Evolutionary conservation across 805 yeast species (phyloP), one percentile per base, ranked within the genome.

Genomic region (Spathaspora girioi): DNA sequence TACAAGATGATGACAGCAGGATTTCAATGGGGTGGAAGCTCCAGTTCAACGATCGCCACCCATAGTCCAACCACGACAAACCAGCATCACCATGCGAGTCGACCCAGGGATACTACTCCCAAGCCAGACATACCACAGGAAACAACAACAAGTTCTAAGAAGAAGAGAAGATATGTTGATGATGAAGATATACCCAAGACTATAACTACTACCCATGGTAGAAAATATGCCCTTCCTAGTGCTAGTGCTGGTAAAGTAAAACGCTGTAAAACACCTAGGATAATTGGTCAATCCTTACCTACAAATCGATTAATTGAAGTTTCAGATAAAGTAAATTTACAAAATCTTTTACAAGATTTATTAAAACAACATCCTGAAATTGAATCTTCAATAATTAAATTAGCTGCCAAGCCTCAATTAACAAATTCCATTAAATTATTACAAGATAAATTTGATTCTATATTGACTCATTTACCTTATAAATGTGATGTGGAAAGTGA

Each of bases 401-500:
- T 78, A 54, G 77, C 88, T 0, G 89, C 92, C 23, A 73, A 73
- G 47, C 83, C 91, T 14, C 72, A 84, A 0, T 76, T 82, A 3
- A 65, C 71, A 11, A 75, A 78, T 51, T 78, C 87, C 5, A 63
- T 86, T 9, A 71, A 67, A 10, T 71, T 81, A 42, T 70, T 90
- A 48, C 64, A 70, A 38, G 58, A 62, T 6, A 81, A 83, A 59
- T 69, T 79, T 46, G 63, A 74, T 18, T 62, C 61, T 4, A 79
- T 88, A 26, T 59, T 69, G 18, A 64, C 65, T 9, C 75, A 78
- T 53, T 67, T 90, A 56, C 97, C 97, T 1, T 89, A 87, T 65
- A 84, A 84, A 56, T 89, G 89, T 55, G 91, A 87, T 58, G 74
- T 78, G 9, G 74, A 79, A 38, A 81, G 87, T 45, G 96, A 89